phyloP scores from a whole-genome alignment of 331 rosid species.

The Prunus yedoensis region DNA sequence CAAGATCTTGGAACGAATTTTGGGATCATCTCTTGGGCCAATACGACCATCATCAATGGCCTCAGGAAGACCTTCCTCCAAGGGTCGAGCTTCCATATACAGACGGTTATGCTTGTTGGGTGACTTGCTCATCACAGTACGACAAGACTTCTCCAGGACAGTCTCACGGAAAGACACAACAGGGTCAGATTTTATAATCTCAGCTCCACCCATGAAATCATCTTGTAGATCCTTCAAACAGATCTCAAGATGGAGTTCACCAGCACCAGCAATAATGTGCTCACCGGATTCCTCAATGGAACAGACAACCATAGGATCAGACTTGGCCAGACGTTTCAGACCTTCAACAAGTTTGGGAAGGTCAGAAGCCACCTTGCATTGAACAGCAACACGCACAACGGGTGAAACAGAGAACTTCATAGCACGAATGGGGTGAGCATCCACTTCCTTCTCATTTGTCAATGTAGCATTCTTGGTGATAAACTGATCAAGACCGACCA shows the following conservation, averaged over 20 bases:
- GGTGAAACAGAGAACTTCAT: slow-evolving; percentile 95
- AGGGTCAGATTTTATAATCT: slow-evolving; percentile 80
- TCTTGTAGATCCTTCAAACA: slow-evolving; percentile 93
- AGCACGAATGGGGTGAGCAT: slow-evolving; percentile 86
- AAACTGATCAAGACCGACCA: slow-evolving; percentile 83
- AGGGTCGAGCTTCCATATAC: slow-evolving; percentile 88
- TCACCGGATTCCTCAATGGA: slow-evolving; percentile 83
- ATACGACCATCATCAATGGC: slow-evolving; percentile 85
- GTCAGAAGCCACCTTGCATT: slow-evolving; percentile 91
- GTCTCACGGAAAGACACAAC: slow-evolving; percentile 93
- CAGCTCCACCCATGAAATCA: slow-evolving; percentile 89
- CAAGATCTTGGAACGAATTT: slow-evolving; percentile 59
- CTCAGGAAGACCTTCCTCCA: slow-evolving; percentile 80
- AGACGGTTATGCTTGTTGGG: slow-evolving; percentile 88
- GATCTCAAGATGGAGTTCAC: slow-evolving; percentile 92
- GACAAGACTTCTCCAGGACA: slow-evolving; percentile 72
- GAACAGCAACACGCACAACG: slow-evolving; percentile 89
- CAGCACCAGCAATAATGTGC: slow-evolving; percentile 90
- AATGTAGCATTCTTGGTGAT: slow-evolving; percentile 88
- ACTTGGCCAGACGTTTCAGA: slow-evolving; percentile 72
- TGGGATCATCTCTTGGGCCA: slow-evolving; percentile 94
- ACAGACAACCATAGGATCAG: slow-evolving; percentile 92
- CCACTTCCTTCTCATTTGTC: slow-evolving; percentile 85
- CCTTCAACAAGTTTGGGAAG: slow-evolving; percentile 97
- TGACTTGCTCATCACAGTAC: slow-evolving; percentile 88